Evolutionary conservation across 352 stramenopile genomes (phyloP).

Genomic region (Pilasporangium apinafurcum): DNA sequence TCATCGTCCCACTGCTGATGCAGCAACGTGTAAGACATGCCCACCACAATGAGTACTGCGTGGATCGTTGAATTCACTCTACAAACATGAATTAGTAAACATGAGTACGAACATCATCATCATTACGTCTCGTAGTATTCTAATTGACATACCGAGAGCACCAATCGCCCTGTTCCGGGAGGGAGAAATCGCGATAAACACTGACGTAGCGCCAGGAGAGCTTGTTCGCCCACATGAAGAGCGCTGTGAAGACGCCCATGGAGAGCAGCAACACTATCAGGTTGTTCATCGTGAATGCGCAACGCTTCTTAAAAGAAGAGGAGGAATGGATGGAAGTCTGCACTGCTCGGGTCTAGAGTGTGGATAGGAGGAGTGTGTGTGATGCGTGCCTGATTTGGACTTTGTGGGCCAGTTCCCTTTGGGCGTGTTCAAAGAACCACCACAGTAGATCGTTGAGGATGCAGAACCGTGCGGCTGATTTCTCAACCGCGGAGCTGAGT

Average conservation of each 20-base stretch:
- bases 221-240: constrained; percentile 43
- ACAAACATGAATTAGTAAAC: neutral
- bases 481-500: too few relatives aligned
- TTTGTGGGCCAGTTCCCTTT: too few relatives aligned
- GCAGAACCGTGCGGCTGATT: too few relatives aligned
- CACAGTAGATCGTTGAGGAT: too few relatives aligned
- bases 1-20: constrained; percentile 61
- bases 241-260: constrained; percentile 43
- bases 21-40: constrained; percentile 54
- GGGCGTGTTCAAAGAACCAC: constrained; percentile 3
- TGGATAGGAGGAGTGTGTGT: too few relatives aligned
- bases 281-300: constrained; percentile 14
- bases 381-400: too few relatives aligned
- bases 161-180: constrained; percentile 69
- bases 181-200: constrained; percentile 68
- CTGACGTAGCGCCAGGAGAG: constrained; percentile 50
- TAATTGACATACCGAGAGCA: constrained; percentile 50
- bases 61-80: constrained; percentile 82
- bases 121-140: neutral
- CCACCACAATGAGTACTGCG: constrained; percentile 51
- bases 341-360: too few relatives aligned
- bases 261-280: constrained; percentile 44
- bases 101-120: constrained; percentile 1
- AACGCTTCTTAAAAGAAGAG: too few relatives aligned
- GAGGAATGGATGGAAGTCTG: too few relatives aligned